These are phyloP conservation scores for Letharia lupina DNA, from an alignment of 495 filamentous ascomycete genomes.

Conservation along the genomic window DNA sequence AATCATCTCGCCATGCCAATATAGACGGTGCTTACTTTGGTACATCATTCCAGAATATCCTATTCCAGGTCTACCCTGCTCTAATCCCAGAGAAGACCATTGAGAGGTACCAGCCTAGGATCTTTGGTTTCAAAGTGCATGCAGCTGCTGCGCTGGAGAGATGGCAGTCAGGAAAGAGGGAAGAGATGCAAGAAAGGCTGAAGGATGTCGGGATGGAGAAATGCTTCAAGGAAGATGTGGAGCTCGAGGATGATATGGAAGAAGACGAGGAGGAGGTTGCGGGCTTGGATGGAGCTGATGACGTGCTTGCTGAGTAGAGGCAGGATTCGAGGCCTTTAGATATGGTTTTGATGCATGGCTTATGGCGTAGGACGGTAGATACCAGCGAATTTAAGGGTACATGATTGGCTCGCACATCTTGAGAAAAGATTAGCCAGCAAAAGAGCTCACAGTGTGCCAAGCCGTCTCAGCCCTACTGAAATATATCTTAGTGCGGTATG, in stretches of 20 bases:
- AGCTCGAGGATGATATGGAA: constrained; percentile 42
- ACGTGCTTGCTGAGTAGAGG: constrained; percentile 22
- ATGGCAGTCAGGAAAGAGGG: constrained; percentile 78
- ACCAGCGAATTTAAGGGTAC: neutral
- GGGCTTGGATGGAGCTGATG: constrained; percentile 31
- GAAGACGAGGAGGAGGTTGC: constrained; percentile 31
- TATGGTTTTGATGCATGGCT: neutral
- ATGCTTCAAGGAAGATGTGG: constrained; percentile 47
- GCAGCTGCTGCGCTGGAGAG: constrained; percentile 76
- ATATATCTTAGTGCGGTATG: neutral
- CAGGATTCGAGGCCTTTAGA: neutral
- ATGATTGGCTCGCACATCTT: neutral
- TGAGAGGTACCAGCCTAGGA: constrained; percentile 76
- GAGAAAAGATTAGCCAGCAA: no score
- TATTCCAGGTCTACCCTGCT: constrained; percentile 95
- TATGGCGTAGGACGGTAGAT: neutral
- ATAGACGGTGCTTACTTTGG: constrained; percentile 99
- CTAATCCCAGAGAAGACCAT: constrained; percentile 76
- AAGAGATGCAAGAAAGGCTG: constrained; percentile 66
- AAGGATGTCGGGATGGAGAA: constrained; percentile 43
- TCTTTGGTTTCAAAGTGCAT: constrained; percentile 94
- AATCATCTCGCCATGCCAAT: constrained; percentile 86
- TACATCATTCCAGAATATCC: constrained; percentile 94
- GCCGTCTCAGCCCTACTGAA: neutral
- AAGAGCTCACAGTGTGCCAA: neutral